Base-by-base conservation (phyloP, 805 yeast genomes). In the Scheffersomyces coipomensis region DNA sequence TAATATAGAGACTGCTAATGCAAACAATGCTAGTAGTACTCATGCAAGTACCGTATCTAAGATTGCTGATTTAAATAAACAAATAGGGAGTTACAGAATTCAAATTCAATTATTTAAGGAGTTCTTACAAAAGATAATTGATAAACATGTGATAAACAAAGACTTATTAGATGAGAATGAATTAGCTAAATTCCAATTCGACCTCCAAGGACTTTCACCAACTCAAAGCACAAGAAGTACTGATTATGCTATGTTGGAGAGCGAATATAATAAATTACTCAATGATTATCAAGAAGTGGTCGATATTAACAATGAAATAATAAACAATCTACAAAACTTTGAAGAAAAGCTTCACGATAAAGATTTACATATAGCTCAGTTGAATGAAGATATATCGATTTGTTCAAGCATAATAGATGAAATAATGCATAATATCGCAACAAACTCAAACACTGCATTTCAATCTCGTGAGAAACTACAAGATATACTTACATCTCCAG, bases 71-170 rank as follows among this genome's bases (percentile, higher is more conserved):
- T 44, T 61, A n/a, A 60, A 61, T 35, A 62, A 58, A 39, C 64
- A 57, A 42, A 48, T 68, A 19, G 62, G 70, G 3, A 59, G 67
- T 10, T 68, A 66, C 43, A 59, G 59, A 33, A 64, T 56, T 25
- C 60, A 73, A 52, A 56, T 71, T 46, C 56, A 66, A 42, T 56
- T 68, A 34, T 64, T 67, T 55, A 65, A 64, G 45, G 63, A 64
- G 39, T 68, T 68, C 36, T 48, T 70, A 3, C 73, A 67, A 35
- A 62, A 60, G 34, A 37, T 69, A 8, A 60, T 68, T 2, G 64
- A 55, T 37, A 53, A 51, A 27, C 19, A 37, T 18, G 13, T 27
- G 12, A 6, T 35, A 10, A 36, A 31, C 16, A 19, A 34, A 12
- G 31, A 34, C 29, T 32, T 39, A 22, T 18, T 46, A 22, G 49